Evolutionary conservation across 2,329 filamentous ascomycete species (phyloP).

Genomic region (Penicillium hordei): DNA sequence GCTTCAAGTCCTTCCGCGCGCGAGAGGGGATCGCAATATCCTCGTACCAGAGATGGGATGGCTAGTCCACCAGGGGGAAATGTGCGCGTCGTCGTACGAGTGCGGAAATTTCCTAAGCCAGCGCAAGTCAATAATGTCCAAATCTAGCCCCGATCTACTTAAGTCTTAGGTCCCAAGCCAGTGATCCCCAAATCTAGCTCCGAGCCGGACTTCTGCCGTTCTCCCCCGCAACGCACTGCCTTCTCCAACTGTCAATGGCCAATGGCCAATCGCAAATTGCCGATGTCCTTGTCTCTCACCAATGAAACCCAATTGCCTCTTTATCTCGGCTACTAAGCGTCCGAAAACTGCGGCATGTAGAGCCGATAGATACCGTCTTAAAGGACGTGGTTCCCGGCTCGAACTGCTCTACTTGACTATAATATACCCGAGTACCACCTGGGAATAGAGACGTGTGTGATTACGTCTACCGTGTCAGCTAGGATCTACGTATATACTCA

Average conservation of each 20-base stretch:
- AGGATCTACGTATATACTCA: background rate
- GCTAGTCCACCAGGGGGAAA: constrained; percentile 64
- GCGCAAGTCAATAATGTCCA: background rate
- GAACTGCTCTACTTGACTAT: background rate
- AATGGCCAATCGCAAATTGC: constrained; percentile 11
- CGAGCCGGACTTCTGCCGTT: background rate
- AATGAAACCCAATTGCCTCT: constrained; percentile 10
- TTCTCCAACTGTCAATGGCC: background rate
- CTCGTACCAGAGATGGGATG: constrained; percentile 42
- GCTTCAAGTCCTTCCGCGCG: constrained; percentile 77
- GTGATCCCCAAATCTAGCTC: background rate
- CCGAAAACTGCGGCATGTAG: constrained; percentile 10
- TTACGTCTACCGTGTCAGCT: background rate
- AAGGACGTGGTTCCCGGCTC: background rate
- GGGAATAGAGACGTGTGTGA: background rate
- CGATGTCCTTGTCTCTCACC: constrained; percentile 19
- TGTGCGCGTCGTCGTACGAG: constrained; percentile 78
- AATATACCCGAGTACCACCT: background rate
- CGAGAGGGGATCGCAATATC: constrained; percentile 65
- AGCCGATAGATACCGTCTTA: background rate
- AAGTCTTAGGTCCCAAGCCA: no score
- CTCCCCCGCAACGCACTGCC: background rate
- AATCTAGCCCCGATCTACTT: background rate
- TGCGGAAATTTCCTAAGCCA: constrained; percentile 54
- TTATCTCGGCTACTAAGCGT: constrained; percentile 21